Conservation (phyloP, 352 stramenopile species). For the Pythium sp. region DNA sequence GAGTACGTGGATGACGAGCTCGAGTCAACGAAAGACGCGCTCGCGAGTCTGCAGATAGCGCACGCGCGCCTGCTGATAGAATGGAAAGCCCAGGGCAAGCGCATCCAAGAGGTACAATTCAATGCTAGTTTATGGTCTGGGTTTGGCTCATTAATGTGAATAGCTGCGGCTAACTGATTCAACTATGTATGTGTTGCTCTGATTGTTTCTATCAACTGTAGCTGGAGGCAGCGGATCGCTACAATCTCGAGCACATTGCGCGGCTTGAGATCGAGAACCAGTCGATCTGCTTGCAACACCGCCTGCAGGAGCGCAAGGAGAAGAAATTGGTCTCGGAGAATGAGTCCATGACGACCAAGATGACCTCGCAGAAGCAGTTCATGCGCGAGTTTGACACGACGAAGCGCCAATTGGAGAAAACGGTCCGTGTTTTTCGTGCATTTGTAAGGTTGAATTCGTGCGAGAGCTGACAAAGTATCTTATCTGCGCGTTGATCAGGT, state of each 20-base stretch:
- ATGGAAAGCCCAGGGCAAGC: conserved; percentile 16
- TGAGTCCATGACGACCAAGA: conserved; percentile 16
- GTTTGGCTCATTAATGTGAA: neutral
- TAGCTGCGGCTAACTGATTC: neutral
- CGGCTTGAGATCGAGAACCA: conserved; percentile 44
- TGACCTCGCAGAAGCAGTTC: conserved; percentile 15
- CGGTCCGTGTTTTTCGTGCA: too few relatives aligned
- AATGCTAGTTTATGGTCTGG: neutral
- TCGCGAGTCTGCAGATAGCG: conserved; percentile 13
- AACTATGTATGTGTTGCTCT: neutral
- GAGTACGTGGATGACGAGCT: conserved; percentile 24
- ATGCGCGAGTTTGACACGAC: conserved; percentile 12
- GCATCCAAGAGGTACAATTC: conserved; percentile 28
- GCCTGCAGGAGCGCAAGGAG: conserved; percentile 24
- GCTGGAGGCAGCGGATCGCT: conserved; percentile 27
- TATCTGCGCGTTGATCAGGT: conserved; percentile 18
- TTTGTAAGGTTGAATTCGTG: too few relatives aligned
- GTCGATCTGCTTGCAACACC: conserved; percentile 30
- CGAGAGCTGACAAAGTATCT: neutral
- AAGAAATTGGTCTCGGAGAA: conserved; percentile 21
- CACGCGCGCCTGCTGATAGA: conserved; percentile 23
- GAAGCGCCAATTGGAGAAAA: conserved; percentile 21
- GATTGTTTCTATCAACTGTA: neutral
- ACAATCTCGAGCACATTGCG: conserved; percentile 37
- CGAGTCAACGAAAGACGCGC: conserved; percentile 11